Base-by-base conservation (phyloP, 805 yeast species). In the Myxozyma melibiosi region DNA sequence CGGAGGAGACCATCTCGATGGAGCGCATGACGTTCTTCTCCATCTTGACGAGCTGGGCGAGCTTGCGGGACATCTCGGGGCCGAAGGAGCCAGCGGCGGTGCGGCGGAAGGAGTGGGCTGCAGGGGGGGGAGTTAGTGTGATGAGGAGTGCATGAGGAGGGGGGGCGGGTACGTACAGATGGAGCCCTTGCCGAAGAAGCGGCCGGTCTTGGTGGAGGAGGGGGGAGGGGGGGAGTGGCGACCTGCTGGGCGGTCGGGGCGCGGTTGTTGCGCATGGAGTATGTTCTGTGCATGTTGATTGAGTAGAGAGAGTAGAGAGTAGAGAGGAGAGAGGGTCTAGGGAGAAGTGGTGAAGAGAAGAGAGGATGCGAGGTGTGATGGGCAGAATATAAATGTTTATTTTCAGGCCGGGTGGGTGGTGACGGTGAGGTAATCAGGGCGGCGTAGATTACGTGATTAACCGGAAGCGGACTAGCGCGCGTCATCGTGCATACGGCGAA, bases 221-320 rank as follows among this genome's bases (percentile, higher is more conserved):
- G 96, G 85, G 65, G 97, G 98, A 46, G 98, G 98, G 54, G 96
- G 33, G 98, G 97, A 49, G 88, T 81, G 73, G 86, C 91, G 76
- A 92, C 76, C 77, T 92, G 97, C 65, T 96, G 83, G 59, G 98
- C 98, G 56, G 99, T 91, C 62, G 99, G 99, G 38, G 97, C 98
- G 76, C 96, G 88, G 55, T 86, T 74, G 68, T 90, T 85, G 83
- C 99, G 90, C 76, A 92, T 81, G 34, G 99, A 92, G 78, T 94
- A 94, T 49, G 99, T 92, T 85, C 97, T 88, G 82, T 92, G 97
- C 99, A 94, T 94, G 18, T 40, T 40, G 56, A 18, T 9, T 16
- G 33, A 20, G 31, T n/a, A n/a, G 46, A n/a, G 14, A 27, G 28
- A 16, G 38, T n/a, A 14, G 44, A 14, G 40, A 6, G 42, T 20